Base-by-base conservation (phyloP, 106 monocot species). In the Dioscorea dumetorum region DNA sequence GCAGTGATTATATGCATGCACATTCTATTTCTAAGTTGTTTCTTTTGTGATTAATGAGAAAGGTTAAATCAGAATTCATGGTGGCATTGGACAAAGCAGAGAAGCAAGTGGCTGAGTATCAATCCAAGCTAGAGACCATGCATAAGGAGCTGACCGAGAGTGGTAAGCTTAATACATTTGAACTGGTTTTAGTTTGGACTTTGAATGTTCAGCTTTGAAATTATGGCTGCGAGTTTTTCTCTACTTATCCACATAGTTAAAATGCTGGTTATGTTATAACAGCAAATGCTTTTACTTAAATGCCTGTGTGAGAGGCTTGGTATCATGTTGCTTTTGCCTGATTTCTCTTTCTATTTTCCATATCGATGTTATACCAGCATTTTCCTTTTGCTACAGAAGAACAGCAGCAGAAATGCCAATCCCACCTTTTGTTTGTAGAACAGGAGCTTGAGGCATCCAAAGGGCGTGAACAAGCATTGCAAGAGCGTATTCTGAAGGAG, bases 51-150 rank as follows among this genome's bases (percentile, higher is more conserved):
- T 41, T 41, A 41, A 41, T 41, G 41, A 41, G 24, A 22, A 73
- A 88, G 88, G 88, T 90, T 12, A 90, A 90, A 73, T 79, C 89
- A 52, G 89, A 90, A 61, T 82, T 90, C 52, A 33, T 90, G 51
- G 72, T 79, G n/a, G 85, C 85, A 67, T 57, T 90, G 50, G 59
- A 63, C 57, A 72, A 73, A 13, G 74, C 85, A 24, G 85, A 85
- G 78, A 80, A 80, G 59, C 71, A 85, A 75, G 80, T 78, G 33
- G 50, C 16, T 69, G 80, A 85, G 5, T 83, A 85, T 66, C 62
- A 75, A 63, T 60, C 82, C 24, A 77, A 41, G 67, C 65, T 83
- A 56, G 85, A 75, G 60, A 53, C 57, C 35, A 24, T 82, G 56
- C 80, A 58, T 21, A 70, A 75, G 3, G 68, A 80, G 50, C 65